Evolutionary conservation across 345 rosid genomes (phyloP), one percentile per base, ranked within the genome.

Genomic region (Nasturtium officinale): DNA sequence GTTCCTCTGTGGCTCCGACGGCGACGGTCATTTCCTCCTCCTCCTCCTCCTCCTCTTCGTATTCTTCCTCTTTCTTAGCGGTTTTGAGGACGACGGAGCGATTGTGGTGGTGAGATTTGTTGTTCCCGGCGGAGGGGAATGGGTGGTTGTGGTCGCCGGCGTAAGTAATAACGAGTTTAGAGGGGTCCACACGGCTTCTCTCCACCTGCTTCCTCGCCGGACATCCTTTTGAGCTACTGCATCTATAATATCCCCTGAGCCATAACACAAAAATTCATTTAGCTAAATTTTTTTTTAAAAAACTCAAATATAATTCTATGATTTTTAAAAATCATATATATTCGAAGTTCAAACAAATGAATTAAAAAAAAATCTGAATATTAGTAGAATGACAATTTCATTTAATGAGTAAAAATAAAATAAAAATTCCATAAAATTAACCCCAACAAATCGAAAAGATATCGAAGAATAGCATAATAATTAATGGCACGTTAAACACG

Each of bases 151-250:
- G 96, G 30, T 89, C 89, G 74, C 78, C 79, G 38, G 96, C 82
- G 85, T 89, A 87, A 57, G 89, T 87, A 77, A 87, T 63, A 48
- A 86, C 43, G 43, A 89, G 81, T 72, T 71, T 81, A 10, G 87
- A 35, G 40, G 96, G 92, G 79, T 89, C 89, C 72, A 78, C 67
- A n/a, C 82, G 87, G 79, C 89, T 89, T 16, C 90, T 84, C 73
- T 89, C 95, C 18, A 89, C 95, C 77, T 89, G 91, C 69, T 89
- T 89, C 70, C 95, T 83, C 9, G 91, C 95, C 12, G 91, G 95
- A 71, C 95, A 89, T 12, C 95, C 95, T 73, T 87, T 89, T 47
- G 96, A 84, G 54, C 92, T 85, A 26, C 92, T 89, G 45, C 96
- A 89, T 65, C 96, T 80, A 78, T 89, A 89, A 47, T 89, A 89